Base-by-base conservation (phyloP, 208 protist genomes). In the Crithidia fasciculata region DNA sequence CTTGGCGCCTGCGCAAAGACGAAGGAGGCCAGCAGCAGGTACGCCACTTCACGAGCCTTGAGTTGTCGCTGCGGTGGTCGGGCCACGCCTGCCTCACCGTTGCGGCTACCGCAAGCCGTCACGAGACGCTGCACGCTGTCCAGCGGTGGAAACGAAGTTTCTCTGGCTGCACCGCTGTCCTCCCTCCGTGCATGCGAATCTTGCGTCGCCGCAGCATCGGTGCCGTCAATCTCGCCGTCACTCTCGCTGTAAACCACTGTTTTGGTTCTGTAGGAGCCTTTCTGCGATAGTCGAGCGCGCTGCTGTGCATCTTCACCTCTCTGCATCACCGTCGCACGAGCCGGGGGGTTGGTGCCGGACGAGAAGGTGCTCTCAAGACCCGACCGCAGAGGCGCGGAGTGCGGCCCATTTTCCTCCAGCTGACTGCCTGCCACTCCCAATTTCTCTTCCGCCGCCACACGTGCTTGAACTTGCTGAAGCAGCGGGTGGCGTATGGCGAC, bases 401-500 rank as follows among this genome's bases (percentile, higher is more conserved):
- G 63, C 39, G 28, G 28, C 28, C 28, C 28, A 28, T 28, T 28
- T 28, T 28, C 28, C 28, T 28, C 28, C 28, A 28, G 28, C 28
- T 28, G 28, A 28, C 28, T 28, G 28, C 28, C 28, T 1, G 1
- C 28, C 28, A 28, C 28, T 28, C 28, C 28, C 28, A 28, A 28
- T 1, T 28, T 28, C 28, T 28, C 28, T 39, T 54, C 49, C 3
- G 61, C 12, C 56, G 76, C 56, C 10, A 55, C 9, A 19, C 86
- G 71, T 13, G 47, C 50, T 19, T 52, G 76, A 6, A 86, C 59
- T 53, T 75, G n/a, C 40, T 82, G 78, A 45, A 93, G 67, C 36
- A 91, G 74, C 9, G 77, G 85, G 68, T 96, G 85, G 10, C 87
- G 76, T 67, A 94, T 86, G 0, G 80, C 76, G 3, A 91, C 72